A percentile compares a stretch with the other conserved stretches of the same genome.
Evolutionary conservation across 345 rosid species (phyloP).

Genomic region (Syzygium oleosum): DNA sequence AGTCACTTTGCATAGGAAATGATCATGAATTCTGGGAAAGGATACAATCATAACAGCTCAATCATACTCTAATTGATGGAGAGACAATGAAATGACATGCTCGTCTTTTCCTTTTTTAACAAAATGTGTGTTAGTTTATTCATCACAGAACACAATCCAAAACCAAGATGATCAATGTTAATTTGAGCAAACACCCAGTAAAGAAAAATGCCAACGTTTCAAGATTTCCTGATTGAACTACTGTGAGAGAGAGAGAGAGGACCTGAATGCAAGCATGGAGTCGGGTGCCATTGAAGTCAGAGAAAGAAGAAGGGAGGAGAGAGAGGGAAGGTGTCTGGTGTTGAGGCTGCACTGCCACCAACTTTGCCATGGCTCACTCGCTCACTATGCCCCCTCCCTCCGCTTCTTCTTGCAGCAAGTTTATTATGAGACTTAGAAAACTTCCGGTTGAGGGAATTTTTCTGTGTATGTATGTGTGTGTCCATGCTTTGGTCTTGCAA

Average conservation of each 20-base stretch:
- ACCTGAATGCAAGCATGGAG: slow-evolving; percentile 68
- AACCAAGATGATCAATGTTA: not conserved
- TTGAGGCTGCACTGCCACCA: slow-evolving; percentile 61
- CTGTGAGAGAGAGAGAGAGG: slow-evolving; percentile 4
- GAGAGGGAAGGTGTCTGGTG: slow-evolving; percentile 29
- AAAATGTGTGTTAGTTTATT: not conserved
- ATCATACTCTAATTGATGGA: not conserved
- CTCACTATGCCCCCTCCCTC: slow-evolving; percentile 6
- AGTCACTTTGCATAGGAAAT: not conserved
- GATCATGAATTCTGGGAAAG: not conserved
- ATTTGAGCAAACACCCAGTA: not conserved
- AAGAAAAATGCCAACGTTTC: not conserved
- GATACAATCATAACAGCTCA: not conserved
- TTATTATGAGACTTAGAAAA: not conserved
- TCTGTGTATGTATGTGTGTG: not conserved
- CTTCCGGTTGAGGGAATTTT: not conserved
- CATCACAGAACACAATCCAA: not conserved
- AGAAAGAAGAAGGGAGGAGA: slow-evolving; percentile 65
- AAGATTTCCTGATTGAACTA: not conserved
- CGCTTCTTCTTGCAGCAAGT: slow-evolving; percentile 6
- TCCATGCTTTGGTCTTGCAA: not conserved
- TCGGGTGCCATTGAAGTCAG: slow-evolving; percentile 81
- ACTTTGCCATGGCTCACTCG: slow-evolving; percentile 45
- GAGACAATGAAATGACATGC: not conserved
- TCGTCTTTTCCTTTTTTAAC: not conserved